Evolutionary conservation across 805 yeast species (phyloP).

Genomic region (Candida boidinii): DNA sequence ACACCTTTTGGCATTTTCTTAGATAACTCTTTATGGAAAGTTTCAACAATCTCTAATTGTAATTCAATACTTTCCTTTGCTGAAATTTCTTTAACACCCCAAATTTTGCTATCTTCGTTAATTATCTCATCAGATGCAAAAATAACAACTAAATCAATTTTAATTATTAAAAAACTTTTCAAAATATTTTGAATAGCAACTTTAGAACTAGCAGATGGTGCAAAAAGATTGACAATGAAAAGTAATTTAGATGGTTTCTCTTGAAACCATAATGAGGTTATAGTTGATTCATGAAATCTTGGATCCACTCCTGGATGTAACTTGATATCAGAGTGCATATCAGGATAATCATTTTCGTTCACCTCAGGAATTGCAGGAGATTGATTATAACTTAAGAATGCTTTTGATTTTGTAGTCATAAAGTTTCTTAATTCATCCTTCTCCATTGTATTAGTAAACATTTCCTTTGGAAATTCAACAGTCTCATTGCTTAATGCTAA

Average conservation of each 20-base stretch:
- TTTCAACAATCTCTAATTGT: no score
- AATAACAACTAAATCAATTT: constrained; percentile 18
- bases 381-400: background rate
- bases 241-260: constrained; percentile 20
- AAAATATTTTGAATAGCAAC: constrained; percentile 21
- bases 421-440: constrained; percentile 15
- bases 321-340: background rate
- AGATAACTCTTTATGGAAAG: no score
- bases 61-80: no score
- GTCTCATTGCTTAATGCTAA: constrained; percentile 17
- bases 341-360: background rate
- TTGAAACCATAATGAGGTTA: constrained; percentile 14
- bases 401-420: constrained; percentile 2
- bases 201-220: constrained; percentile 12
- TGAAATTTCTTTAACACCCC: constrained; percentile 8
- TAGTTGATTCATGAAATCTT: constrained; percentile 20
- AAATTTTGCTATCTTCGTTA: constrained; percentile 6
- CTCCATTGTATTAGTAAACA: constrained; percentile 18
- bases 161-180: constrained; percentile 18
- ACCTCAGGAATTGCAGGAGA: background rate
- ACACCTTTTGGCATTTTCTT: no score
- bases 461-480: constrained; percentile 13
- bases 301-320: constrained; percentile 20
- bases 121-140: constrained; percentile 14
- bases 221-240: constrained; percentile 19